Conservation (phyloP, 805 yeast species). For the Suhomyces sp. region DNA sequence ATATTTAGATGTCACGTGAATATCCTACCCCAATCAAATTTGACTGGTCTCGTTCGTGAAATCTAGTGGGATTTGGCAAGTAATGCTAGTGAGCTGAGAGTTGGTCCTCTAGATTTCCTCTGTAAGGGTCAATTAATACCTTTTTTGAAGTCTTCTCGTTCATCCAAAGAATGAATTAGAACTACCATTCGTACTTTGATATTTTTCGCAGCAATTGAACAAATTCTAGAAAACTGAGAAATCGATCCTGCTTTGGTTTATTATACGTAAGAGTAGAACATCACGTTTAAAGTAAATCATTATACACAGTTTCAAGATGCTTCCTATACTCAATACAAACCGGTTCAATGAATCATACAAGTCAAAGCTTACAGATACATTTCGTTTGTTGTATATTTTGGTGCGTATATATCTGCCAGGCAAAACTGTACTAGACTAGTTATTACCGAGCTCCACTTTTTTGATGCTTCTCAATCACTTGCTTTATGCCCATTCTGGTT, state of each 20-base stretch:
- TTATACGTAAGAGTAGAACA: no score
- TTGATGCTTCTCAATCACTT: background rate
- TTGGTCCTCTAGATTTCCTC: no score
- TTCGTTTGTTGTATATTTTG: background rate
- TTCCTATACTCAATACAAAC: no score
- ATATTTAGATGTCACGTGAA: background rate
- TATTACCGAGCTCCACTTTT: background rate
- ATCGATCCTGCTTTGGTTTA: no score
- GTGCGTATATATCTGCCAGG: background rate
- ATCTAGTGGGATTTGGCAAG: no score
- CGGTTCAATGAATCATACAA: no score
- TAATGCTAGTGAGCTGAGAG: background rate
- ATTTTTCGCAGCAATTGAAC: background rate
- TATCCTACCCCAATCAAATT: background rate
- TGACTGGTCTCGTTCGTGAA: no score
- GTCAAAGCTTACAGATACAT: no score
- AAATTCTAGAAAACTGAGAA: background rate
- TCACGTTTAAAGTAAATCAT: no score
- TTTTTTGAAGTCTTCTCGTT: no score
- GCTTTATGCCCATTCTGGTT: slow-evolving; percentile 17
- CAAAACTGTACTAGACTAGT: background rate
- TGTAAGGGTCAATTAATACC: no score
- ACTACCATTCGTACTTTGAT: background rate
- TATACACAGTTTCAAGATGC: no score
- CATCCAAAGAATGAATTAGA: background rate